Evolutionary conservation across 1,139 yeast species (phyloP).

Genomic region (Komagataea norvegica): DNA sequence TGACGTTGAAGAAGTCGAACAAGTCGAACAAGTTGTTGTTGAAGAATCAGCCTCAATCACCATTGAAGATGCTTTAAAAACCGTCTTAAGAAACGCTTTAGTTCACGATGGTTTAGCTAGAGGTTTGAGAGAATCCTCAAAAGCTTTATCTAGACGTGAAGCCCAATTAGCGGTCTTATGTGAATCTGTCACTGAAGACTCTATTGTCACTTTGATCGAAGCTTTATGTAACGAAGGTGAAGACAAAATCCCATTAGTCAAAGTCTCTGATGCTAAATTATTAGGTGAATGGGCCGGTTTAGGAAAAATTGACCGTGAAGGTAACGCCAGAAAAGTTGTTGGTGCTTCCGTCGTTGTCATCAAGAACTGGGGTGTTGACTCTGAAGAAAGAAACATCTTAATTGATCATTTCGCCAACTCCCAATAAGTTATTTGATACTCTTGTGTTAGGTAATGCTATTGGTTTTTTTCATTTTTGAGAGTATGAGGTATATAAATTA

Average conservation of each 20-base stretch:
- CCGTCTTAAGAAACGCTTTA: conserved; percentile 96
- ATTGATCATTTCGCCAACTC: conserved; percentile 90
- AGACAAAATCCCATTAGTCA: conserved; percentile 94
- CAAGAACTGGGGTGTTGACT: conserved; percentile 99
- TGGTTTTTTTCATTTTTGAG: too few species aligned
- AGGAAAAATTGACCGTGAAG: conserved; percentile 99
- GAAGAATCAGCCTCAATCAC: conserved; percentile 86
- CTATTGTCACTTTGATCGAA: conserved; percentile 96
- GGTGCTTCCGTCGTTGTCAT: conserved; percentile 99
- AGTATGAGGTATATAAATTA: too few species aligned
- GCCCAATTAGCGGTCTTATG: conserved; percentile 97
- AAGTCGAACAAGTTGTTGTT: conserved; percentile 77
- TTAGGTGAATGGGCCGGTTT: conserved; percentile 99
- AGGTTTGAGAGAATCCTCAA: conserved; percentile 99
- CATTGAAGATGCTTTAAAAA: conserved; percentile 97
- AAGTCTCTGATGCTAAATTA: conserved; percentile 99
- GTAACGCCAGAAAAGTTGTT: conserved; percentile 99
- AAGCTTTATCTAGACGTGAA: conserved; percentile 96
- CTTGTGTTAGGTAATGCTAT: neutral
- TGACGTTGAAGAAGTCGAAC: conserved; percentile 79
- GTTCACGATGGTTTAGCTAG: conserved; percentile 99
- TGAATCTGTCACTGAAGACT: conserved; percentile 97
- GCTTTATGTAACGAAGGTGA: conserved; percentile 98
- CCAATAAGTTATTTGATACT: conserved; percentile 34
- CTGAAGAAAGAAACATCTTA: conserved; percentile 95